phyloP scores from a whole-genome alignment of 495 filamentous ascomycete genomes.

The Lophium mytilinum region DNA sequence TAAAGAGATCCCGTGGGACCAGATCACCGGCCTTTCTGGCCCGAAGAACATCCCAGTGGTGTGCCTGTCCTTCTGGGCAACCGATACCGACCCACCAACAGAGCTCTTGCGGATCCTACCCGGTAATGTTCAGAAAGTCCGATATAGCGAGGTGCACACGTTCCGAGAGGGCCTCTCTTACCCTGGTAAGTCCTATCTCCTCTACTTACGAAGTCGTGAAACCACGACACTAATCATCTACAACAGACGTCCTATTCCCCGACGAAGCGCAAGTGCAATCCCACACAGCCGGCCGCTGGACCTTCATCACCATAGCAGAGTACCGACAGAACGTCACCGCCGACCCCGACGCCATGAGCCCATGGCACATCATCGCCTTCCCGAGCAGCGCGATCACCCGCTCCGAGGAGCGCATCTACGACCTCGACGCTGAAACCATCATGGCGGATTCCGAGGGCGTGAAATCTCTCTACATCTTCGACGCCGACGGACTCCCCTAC shows the following conservation, averaged over 20 bases:
- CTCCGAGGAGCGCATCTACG: background rate
- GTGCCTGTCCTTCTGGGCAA: conserved; percentile 8
- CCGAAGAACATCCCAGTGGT: conserved; percentile 3
- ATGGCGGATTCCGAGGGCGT: background rate
- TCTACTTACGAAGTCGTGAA: no score
- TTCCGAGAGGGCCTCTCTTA: background rate
- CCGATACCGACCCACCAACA: background rate
- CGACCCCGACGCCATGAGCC: background rate
- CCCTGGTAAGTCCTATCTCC: no score
- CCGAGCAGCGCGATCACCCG: background rate
- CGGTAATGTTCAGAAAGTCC: background rate
- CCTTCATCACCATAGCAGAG: background rate
- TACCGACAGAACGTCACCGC: background rate
- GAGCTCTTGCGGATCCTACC: background rate
- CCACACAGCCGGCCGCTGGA: background rate
- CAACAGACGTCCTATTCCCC: no score
- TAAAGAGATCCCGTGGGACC: background rate
- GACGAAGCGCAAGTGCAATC: background rate
- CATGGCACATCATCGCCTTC: background rate
- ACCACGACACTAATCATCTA: no score
- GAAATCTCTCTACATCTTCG: background rate
- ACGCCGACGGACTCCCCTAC: background rate
- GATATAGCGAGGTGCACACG: conserved; percentile 6
- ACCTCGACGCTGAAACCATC: background rate
- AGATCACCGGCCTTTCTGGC: background rate